These are phyloP conservation scores for Ramaria sp. DNA, from an alignment of 768 basidiomycete genomes.

Conservation along the genomic window DNA sequence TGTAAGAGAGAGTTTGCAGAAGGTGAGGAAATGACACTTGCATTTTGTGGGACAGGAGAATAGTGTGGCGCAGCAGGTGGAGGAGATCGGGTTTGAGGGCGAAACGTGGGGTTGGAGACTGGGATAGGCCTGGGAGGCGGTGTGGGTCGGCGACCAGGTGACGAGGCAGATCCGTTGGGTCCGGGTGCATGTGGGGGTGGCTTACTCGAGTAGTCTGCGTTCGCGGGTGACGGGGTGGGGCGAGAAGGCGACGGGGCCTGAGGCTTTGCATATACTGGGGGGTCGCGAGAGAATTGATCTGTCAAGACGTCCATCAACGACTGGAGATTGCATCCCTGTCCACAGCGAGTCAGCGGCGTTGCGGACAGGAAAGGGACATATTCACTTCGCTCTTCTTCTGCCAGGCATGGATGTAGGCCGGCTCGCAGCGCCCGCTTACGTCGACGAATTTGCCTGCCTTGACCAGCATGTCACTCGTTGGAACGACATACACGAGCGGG, in stretches of 20 bases:
- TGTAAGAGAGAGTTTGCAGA: too few relatives aligned
- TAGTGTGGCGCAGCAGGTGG: conserved; percentile 41
- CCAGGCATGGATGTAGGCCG: conserved; percentile 73
- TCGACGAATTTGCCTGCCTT: conserved; percentile 68
- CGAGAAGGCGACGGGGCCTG: conserved; percentile 20
- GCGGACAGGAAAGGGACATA: conserved; percentile 9
- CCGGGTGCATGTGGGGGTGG: conserved; percentile 5
- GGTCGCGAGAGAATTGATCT: conserved; percentile 70
- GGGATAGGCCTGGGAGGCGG: not conserved
- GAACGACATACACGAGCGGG: conserved; percentile 86
- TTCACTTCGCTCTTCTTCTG: conserved; percentile 69
- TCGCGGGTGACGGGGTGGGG: not conserved
- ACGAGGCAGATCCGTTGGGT: not conserved
- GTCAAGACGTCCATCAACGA: conserved; percentile 70
- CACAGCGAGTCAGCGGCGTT: not conserved
- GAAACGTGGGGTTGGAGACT: not conserved
- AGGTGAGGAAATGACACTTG: not conserved
- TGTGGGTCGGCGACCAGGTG: not conserved
- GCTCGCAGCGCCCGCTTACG: conserved; percentile 60
- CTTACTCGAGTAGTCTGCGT: not conserved
- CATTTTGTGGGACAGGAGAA: conserved; percentile 29
- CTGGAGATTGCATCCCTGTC: conserved; percentile 66
- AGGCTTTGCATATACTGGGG: conserved; percentile 86
- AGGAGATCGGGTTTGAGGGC: not conserved
- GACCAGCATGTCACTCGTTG: conserved; percentile 85